Conservation (phyloP, 2,329 filamentous ascomycete species). For the Ramularia endophylla region DNA sequence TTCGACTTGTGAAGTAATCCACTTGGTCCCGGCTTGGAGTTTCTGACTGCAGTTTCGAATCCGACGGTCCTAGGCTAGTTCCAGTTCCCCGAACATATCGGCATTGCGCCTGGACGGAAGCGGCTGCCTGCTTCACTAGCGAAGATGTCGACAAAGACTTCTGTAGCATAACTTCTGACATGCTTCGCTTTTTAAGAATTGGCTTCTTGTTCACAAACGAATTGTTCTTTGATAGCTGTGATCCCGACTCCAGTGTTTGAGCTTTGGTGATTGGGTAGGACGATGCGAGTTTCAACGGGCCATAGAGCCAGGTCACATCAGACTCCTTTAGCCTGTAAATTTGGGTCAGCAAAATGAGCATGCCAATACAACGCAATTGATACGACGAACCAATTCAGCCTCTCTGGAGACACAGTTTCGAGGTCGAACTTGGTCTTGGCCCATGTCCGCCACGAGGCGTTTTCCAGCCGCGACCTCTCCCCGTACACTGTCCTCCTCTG, state of each 20-base stretch:
- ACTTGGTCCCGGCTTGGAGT: conserved; percentile 57
- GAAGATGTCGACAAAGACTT: conserved; percentile 83
- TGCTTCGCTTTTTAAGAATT: conserved; percentile 92
- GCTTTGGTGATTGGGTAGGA: conserved; percentile 47
- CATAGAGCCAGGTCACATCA: conserved; percentile 97
- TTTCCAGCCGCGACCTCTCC: conserved; percentile 79
- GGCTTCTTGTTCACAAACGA: conserved; percentile 79
- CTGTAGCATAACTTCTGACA: conserved; percentile 93
- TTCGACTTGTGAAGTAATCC: conserved; percentile 54
- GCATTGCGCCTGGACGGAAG: conserved; percentile 79
- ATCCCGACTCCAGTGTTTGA: conserved; percentile 44
- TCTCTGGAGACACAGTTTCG: conserved; percentile 83
- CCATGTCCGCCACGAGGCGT: conserved; percentile 97
- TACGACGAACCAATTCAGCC: conserved; percentile 75
- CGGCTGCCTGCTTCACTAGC: conserved; percentile 80
- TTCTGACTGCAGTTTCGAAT: conserved; percentile 56
- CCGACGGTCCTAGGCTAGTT: conserved; percentile 58
- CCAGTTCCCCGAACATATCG: conserved; percentile 38
- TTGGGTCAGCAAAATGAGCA: conserved; percentile 26
- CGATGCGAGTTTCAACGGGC: conserved; percentile 72
- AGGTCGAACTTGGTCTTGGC: conserved; percentile 85
- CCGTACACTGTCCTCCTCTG: conserved; percentile 66
- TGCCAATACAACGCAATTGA: background rate
- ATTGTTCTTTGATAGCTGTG: conserved; percentile 53
- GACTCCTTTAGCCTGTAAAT: conserved; percentile 80